Evolutionary conservation across 768 basidiomycete genomes (phyloP), one percentile per base, ranked within the genome.

Genomic region (Mycena indigotica): DNA sequence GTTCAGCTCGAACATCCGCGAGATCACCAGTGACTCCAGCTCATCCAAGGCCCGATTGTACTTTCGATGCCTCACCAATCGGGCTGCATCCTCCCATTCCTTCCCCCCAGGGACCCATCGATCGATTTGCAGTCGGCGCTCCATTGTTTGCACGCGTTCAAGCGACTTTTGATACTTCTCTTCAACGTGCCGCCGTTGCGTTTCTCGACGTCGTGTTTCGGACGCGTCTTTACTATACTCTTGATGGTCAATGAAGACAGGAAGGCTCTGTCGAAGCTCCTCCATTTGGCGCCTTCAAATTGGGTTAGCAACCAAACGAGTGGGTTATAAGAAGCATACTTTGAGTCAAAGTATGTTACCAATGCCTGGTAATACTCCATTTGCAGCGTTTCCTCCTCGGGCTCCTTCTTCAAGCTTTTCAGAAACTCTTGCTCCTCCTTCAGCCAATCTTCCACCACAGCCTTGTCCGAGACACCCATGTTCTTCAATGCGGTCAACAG

Each of bases 1-100:
- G 4, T 58, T 52, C 16, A 68, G 57, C 52, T 70, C 65, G 61
- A 70, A 68, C 53, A 70, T 57, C 44, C 63, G 25, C 10, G 59
- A 48, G 6, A 68, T 58, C 5, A 70, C 39, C 8, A 70, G 53
- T 0, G 38, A 44, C 53, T 72, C 66, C 15, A 68, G 51, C 2
- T 41, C 26, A 40, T 72, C 66, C 2, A 72, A 50, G 16, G 32
- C 54, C 21, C 58, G 57, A 3, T 67, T 58, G 26, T 65, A 64
- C 32, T 35, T 35, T 1, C 54, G 28, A 1, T 65, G 32, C 12
- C 50, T 56, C 2, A 13, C 45, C 1, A 65, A 17, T 17, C 17
- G 10, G 10, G 8, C 17, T 17, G 32, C 32, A 8, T 8, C 32
- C 58, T 29, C 51, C 55, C 50, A 28, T 35, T 57, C 35, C 44